Base-by-base conservation (phyloP, 2,329 filamentous ascomycete species). In the Leptographium procerum region DNA sequence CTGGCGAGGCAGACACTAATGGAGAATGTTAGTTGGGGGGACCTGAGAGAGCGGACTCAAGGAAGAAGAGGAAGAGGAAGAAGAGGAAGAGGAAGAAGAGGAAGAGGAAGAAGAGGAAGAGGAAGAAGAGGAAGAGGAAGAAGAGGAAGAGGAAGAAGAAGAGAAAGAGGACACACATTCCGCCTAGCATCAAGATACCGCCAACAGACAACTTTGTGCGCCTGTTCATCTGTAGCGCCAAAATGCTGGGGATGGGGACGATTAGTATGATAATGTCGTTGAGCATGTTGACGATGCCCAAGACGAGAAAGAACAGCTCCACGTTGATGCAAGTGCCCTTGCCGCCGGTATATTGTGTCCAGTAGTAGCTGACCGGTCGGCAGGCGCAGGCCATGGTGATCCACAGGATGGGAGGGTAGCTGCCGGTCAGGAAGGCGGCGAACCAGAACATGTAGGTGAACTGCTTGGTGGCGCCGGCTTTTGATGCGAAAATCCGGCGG, bases 251-350 rank as follows among this genome's bases (percentile, higher is more conserved):
- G n/a, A 57, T 52, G 14, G 56, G 56, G 3, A 57, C 48, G 16
- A 40, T 26, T 4, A 57, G 48, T 16, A 57, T 24, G 34, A 57
- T 45, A 40, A 57, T 40, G 50, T 57, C 56, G 56, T 52, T 52
- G 56, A 57, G 1, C 56, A 57, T 53, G 50, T 57, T 57, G 28
- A 57, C 50, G n/a, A 57, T 53, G 14, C 56, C 56, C 36, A 57
- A 50, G 10, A 36, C 56, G 10, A 57, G 56, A 24, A 57, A 57
- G 14, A 57, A 57, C 0, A 34, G 26, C 56, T 57, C 50, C 3
- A 57, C 56, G 29, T 57, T 48, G 36, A 57, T 53, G 56, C 56
- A 57, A 5, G 19, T 24, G 13, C 56, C 50, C 16, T 47, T 6
- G 26, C 36, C 50, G 28, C 56, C 56, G 11, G 34, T 14, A 40